phyloP scores from a whole-genome alignment of 1,284 basidiomycete species.

The Fomitopsis palustris region DNA sequence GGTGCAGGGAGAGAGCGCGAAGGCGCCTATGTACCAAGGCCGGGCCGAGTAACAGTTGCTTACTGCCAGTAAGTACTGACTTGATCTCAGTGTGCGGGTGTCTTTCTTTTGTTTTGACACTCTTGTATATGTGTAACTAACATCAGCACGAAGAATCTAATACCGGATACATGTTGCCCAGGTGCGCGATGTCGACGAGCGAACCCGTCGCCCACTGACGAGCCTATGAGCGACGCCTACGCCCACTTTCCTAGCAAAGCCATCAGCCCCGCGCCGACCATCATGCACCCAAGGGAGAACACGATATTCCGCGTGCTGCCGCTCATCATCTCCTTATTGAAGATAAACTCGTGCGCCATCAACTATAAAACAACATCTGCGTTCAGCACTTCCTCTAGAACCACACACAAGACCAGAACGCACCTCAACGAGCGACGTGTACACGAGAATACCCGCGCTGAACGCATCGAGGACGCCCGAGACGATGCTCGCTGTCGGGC shows the following conservation, averaged over 20 bases:
- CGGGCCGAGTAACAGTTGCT: too few relatives aligned
- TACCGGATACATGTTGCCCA: too few relatives aligned
- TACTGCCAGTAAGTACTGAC: too few relatives aligned
- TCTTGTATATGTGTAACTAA: too few relatives aligned
- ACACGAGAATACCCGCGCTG: slow-evolving; percentile 87
- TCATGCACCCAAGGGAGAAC: slow-evolving; percentile 76
- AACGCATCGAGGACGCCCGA: slow-evolving; percentile 83
- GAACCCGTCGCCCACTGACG: too few relatives aligned
- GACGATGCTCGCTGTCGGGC: slow-evolving; percentile 72
- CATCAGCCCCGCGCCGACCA: slow-evolving; percentile 79
- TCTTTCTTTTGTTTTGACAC: too few relatives aligned
- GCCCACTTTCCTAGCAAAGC: slow-evolving; percentile 85
- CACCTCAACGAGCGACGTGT: slow-evolving; percentile 89
- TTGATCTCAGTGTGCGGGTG: too few relatives aligned
- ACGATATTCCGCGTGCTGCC: slow-evolving; percentile 59
- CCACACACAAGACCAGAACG: slow-evolving; percentile 10
- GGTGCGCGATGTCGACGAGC: too few relatives aligned
- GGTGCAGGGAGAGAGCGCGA: too few relatives aligned
- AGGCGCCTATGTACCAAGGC: too few relatives aligned
- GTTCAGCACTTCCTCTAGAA: background rate
- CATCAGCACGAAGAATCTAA: too few relatives aligned
- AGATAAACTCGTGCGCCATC: slow-evolving; percentile 90
- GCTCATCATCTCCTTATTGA: slow-evolving; percentile 80
- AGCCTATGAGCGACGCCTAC: too few relatives aligned
- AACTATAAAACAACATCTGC: slow-evolving; percentile 45